Evolutionary conservation across 257 asterid genomes (phyloP), one percentile per base, ranked within the genome.

Genomic region (Nicotiana undulata): DNA sequence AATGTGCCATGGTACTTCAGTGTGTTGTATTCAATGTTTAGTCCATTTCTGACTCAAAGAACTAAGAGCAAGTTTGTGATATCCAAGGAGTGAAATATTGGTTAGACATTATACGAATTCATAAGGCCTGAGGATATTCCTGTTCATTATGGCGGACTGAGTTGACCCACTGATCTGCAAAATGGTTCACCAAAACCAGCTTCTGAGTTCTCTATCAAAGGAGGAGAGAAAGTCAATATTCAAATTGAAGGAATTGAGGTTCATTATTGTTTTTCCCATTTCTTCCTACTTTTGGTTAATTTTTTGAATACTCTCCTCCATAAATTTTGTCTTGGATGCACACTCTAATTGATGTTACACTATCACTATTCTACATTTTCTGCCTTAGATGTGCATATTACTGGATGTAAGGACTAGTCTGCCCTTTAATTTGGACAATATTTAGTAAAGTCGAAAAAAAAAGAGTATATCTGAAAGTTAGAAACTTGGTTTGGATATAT

Each of bases 211-310:
- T 55, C 93, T 1, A 91, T 93, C 59, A 94, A 93, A 64, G 97
- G 97, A 3, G 98, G 97, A 26, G 98, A n/a, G 83, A 94, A 89
- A 89, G 98, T 94, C 81, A 93, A 94, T 84, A 94, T 94, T 68
- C 96, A 93, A 82, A 95, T 95, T 51, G 99, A 93, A 82, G 99
- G 99, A 85, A 93, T 95, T 85, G 98, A 93, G 98, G 99, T 95
- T 10, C 53, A 24, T 9, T 9, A 61, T 52, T 77, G n/a, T 7
- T 63, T 44, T 68, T 46, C 61, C n/a, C 13, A 29, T 22, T 18
- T n/a, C n/a, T n/a, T n/a, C n/a, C n/a, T n/a, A n/a, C n/a, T n/a
- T n/a, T 37, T 49, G 51, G 68, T 49, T 49, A 8, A 51, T 75
- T 44, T 2, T 61, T 44, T 63, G n/a, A 58, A 34, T n/a, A 40